Evolutionary conservation across 257 asterid species (phyloP).

Genomic region (Solanum chilense): DNA sequence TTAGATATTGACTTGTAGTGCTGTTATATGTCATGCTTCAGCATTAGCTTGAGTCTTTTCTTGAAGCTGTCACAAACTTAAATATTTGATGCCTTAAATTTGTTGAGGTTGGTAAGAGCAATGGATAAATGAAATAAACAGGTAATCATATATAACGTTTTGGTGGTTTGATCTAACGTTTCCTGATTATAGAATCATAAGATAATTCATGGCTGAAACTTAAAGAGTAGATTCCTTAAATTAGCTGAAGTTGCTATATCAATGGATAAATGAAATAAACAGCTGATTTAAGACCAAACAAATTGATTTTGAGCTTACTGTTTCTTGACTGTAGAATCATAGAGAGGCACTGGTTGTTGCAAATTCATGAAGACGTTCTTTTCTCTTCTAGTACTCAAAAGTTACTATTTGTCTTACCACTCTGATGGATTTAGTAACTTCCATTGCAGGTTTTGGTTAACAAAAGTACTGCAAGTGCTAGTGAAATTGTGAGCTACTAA

Average conservation of each 20-base stretch:
- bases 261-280: not conserved
- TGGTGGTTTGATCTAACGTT: not conserved
- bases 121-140: not conserved
- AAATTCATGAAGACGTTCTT: not conserved
- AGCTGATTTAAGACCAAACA: not conserved
- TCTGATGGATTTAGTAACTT: not conserved
- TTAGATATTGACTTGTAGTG: not conserved
- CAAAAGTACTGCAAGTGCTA: constrained; percentile 92
- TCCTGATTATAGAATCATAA: not conserved
- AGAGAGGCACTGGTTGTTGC: not conserved
- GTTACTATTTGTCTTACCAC: not conserved
- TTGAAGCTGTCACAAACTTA: not conserved
- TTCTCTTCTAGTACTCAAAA: not conserved
- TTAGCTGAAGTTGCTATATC: not conserved
- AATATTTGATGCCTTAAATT: not conserved
- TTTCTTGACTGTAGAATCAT: not conserved
- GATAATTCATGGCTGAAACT: not conserved
- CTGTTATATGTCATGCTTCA: not conserved
- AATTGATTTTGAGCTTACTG: not conserved
- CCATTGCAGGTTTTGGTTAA: constrained; percentile 90
- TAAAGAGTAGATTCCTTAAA: not conserved
- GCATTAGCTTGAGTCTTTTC: not conserved
- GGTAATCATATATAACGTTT: not conserved
- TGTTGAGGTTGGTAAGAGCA: not conserved
- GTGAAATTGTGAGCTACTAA: constrained; percentile 86